phyloP scores from a whole-genome alignment of 495 filamentous ascomycete species.

The Tuber magnatum region DNA sequence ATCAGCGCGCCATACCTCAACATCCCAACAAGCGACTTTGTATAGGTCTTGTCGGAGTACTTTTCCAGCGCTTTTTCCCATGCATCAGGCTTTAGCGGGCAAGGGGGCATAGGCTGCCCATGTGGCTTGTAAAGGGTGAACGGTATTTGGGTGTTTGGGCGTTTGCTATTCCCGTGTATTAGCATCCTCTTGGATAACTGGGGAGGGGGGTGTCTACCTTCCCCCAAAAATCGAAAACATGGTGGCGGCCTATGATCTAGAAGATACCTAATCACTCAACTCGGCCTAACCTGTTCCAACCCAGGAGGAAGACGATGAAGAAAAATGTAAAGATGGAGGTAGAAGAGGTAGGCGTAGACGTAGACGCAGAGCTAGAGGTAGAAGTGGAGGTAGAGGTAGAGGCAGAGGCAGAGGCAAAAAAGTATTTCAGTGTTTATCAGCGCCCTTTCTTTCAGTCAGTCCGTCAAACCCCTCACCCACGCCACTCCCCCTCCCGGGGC shows the following conservation, averaged over 20 bases:
- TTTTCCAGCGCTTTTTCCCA: slow-evolving; percentile 1
- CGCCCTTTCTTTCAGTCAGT: background rate
- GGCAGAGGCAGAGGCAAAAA: background rate
- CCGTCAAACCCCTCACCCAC: background rate
- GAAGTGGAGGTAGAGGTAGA: background rate
- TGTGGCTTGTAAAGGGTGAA: background rate
- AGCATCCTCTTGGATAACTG: background rate
- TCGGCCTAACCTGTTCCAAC: background rate
- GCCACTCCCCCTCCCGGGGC: background rate
- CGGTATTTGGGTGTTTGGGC: background rate
- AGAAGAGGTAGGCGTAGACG: too few relatives aligned
- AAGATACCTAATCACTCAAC: background rate
- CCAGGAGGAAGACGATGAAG: background rate
- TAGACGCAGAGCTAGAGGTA: background rate
- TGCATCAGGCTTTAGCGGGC: background rate
- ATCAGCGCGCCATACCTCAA: slow-evolving; percentile 1
- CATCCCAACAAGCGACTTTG: background rate
- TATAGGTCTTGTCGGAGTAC: background rate
- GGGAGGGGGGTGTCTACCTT: background rate
- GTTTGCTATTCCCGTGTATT: background rate
- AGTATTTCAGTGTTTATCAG: background rate
- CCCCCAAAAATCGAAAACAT: background rate
- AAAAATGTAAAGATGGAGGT: background rate
- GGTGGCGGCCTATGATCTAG: background rate
- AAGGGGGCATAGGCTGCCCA: background rate